Conservation (phyloP, 495 filamentous ascomycete species). For the Aspergillus cavernicola region DNA sequence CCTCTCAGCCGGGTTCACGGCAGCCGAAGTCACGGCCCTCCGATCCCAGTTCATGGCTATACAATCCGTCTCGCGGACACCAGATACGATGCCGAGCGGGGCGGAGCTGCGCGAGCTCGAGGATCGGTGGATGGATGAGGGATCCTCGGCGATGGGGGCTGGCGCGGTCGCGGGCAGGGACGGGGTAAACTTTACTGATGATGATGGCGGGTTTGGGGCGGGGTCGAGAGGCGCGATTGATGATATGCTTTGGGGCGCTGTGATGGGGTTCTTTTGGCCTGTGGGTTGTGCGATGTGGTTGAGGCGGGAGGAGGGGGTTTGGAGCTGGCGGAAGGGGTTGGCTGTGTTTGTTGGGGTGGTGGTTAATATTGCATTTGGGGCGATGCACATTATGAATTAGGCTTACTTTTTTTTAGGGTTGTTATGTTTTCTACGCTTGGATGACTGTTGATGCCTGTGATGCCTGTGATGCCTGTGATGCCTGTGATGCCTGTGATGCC, state of each 20-base stretch:
- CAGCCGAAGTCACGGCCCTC: conserved; percentile 74
- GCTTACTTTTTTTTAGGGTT: not conserved
- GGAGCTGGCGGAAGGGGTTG: conserved; percentile 74
- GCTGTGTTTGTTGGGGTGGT: conserved; percentile 80
- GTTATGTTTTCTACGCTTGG: conserved; percentile 9
- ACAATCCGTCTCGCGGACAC: conserved; percentile 71
- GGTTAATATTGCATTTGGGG: conserved; percentile 67
- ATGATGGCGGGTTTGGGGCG: conserved; percentile 46
- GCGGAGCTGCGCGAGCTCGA: conserved; percentile 64
- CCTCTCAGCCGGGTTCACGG: conserved; percentile 71
- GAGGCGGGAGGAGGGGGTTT: conserved; percentile 83
- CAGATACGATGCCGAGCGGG: conserved; percentile 75
- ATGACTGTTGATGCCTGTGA: conserved; percentile 12
- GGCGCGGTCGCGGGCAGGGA: conserved; percentile 34
- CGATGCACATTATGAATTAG: conserved; percentile 53
- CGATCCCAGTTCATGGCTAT: conserved; percentile 81
- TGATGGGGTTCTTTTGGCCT: conserved; percentile 94
- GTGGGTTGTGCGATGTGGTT: conserved; percentile 80
- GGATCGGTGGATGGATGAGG: conserved; percentile 88
- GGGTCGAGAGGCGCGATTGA: conserved; percentile 57
- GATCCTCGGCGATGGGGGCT: conserved; percentile 42
- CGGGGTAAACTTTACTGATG: conserved; percentile 43
- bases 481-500: conserved; percentile 23
- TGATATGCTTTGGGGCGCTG: conserved; percentile 81
- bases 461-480: conserved; percentile 26